Evolutionary conservation across 345 rosid genomes (phyloP), one percentile per base, ranked within the genome.

Genomic region (Gossypium herbaceum): DNA sequence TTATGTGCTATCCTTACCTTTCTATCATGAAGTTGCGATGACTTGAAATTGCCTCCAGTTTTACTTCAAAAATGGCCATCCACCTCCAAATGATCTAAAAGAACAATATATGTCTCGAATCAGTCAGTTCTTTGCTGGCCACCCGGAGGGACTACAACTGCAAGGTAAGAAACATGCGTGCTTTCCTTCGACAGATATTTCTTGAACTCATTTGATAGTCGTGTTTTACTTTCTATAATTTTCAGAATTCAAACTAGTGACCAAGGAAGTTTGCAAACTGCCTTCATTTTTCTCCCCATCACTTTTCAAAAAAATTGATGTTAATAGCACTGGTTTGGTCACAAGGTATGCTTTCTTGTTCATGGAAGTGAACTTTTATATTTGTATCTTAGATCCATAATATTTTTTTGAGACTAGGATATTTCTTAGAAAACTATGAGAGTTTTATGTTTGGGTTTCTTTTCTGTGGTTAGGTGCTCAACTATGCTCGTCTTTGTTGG

Each of bases 1-100:
- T 27, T 25, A 44, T 47, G 10, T 73, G 62, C 79, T 41, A 15
- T 47, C 45, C 43, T 58, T 55, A 4, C 43, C 70, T 39, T 73
- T 59, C 16, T 5, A 24, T n/a, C 71, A 47, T 12, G 51, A 50
- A 74, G 61, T 62, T 1, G 13, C 52, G 43, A 17, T 75, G 20
- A 55, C 25, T 66, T 83, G 24, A 69, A 69, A 80, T 79, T 85
- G 60, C 68, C 75, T 86, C 84, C 85, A 95, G 99, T 95, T 95
- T 87, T 95, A 95, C 82, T 95, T 95, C 83, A 88, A 86, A 86
- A 81, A 93, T 85, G 99, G 99, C 1, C 90, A 86, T 2, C 97
- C 97, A 29, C 86, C 92, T 44, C 93, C 92, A 65, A 86, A 82
- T 73, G 98, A 91, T 70, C 79, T 91, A 11, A 95, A 88, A 79